Percentiles rank a stretch among this genome's conserved stretches.
These are phyloP conservation scores for Colletotrichum melonis DNA, from an alignment of 2,329 filamentous ascomycete species.

Conservation along the genomic window DNA sequence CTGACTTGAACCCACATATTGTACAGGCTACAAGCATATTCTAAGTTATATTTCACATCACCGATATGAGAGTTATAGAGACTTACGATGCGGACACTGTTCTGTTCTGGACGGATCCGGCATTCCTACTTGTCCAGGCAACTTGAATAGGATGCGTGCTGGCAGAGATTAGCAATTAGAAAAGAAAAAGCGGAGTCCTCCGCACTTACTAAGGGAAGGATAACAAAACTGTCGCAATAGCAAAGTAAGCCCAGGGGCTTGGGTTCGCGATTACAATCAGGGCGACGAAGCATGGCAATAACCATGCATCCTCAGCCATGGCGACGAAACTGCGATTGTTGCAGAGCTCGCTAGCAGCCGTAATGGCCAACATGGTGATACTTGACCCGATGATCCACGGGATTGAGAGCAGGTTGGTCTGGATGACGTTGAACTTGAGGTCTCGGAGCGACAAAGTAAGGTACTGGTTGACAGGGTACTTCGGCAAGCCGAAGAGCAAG, in stretches of 20 bases:
- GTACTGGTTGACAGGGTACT: conserved; percentile 40
- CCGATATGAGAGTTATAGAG: neutral
- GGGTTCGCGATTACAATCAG: conserved; percentile 53
- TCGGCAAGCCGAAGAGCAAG: conserved; percentile 50
- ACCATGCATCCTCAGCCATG: conserved; percentile 63
- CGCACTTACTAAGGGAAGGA: conserved; percentile 59
- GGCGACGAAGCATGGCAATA: conserved; percentile 63
- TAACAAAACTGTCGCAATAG: conserved; percentile 59
- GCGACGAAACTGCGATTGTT: conserved; percentile 61
- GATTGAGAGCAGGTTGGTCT: conserved; percentile 53
- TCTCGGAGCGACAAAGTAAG: conserved; percentile 41
- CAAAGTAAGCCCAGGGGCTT: conserved; percentile 59
- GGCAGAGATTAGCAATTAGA: neutral
- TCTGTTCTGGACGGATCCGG: conserved; percentile 67
- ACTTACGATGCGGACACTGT: conserved; percentile 65
- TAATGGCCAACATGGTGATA: conserved; percentile 60
- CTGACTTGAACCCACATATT: conserved; percentile 58
- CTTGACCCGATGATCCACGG: conserved; percentile 63
- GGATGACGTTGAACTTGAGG: conserved; percentile 52
- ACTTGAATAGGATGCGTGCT: conserved; percentile 65
- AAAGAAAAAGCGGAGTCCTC: neutral
- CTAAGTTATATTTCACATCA: neutral
- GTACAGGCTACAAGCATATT: conserved; percentile 50
- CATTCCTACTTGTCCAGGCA: conserved; percentile 67
- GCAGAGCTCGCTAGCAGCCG: conserved; percentile 61